Evolutionary conservation across 257 asterid species (phyloP).

Genomic region (Capsicum baccatum): DNA sequence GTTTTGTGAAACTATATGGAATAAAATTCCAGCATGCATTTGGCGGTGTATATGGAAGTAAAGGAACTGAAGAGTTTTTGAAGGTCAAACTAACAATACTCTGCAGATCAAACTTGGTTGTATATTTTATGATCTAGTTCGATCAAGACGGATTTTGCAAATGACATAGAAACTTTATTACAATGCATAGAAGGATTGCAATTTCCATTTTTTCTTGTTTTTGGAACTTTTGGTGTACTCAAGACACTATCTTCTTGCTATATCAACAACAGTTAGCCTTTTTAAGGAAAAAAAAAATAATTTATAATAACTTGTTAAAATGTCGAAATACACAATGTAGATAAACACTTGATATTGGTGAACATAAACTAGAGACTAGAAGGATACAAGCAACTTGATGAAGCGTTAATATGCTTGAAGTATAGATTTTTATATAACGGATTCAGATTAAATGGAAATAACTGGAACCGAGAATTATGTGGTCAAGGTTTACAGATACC

Average conservation of each 20-base stretch:
- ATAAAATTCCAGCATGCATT: not conserved
- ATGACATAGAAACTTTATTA: not conserved
- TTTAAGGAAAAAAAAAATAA: not conserved
- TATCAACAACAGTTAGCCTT: not conserved
- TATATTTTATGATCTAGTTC: not conserved
- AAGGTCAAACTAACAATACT: not conserved
- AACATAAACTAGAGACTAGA: not conserved
- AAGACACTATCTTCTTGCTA: not conserved
- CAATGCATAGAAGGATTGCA: not conserved
- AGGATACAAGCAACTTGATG: conserved; percentile 65
- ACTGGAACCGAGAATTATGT: not conserved
- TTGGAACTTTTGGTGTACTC: not conserved
- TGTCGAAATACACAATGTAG: not conserved
- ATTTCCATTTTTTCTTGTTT: not conserved
- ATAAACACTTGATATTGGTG: not conserved
- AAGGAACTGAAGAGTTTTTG: not conserved
- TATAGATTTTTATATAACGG: not conserved
- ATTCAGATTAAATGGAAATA: not conserved
- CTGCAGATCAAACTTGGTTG: not conserved
- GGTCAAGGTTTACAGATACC: too few species aligned
- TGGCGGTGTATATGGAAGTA: not conserved
- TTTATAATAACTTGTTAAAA: not conserved
- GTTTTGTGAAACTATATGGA: not conserved
- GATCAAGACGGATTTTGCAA: not conserved
- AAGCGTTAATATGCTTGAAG: not conserved